Evolutionary conservation across 345 rosid genomes (phyloP).

Genomic region (Gossypium longicalyx): DNA sequence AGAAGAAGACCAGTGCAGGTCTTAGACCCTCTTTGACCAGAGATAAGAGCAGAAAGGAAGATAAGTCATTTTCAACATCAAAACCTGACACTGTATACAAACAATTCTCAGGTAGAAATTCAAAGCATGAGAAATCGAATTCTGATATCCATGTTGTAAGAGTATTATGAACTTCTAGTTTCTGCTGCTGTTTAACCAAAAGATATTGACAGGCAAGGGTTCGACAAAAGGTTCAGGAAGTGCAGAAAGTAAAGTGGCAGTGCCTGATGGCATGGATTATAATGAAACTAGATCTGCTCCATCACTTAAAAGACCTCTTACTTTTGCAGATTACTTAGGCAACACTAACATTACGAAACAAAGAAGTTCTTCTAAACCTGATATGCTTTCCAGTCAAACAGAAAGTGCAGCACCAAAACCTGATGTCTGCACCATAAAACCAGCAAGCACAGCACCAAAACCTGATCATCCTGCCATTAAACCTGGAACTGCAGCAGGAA

Average conservation of each 20-base stretch:
- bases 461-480: slow-evolving; percentile 1
- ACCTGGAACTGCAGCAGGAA: neutral
- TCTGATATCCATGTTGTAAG: neutral
- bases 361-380: slow-evolving; percentile 8
- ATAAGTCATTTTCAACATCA: neutral
- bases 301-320: slow-evolving; percentile 23
- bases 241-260: slow-evolving; percentile 6
- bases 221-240: slow-evolving; percentile 9
- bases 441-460: neutral
- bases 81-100: slow-evolving; percentile 16
- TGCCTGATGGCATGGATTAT: slow-evolving; percentile 14
- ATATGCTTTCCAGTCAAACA: slow-evolving; percentile 1
- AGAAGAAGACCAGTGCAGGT: slow-evolving; percentile 11
- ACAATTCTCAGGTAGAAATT: slow-evolving; percentile 21
- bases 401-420: slow-evolving; percentile 11
- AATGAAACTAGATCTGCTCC: slow-evolving; percentile 18
- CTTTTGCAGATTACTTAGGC: slow-evolving; percentile 24
- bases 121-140: slow-evolving; percentile 5
- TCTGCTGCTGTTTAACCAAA: neutral
- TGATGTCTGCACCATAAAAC: slow-evolving; percentile 13
- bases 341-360: slow-evolving; percentile 15
- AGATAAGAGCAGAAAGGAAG: slow-evolving; percentile 32
- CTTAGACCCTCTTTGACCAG: slow-evolving; percentile 18
- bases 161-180: neutral
- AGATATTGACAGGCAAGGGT: slow-evolving; percentile 19